Evolutionary conservation across 768 basidiomycete genomes (phyloP).

Genomic region (Rhodotorula diobovata): DNA sequence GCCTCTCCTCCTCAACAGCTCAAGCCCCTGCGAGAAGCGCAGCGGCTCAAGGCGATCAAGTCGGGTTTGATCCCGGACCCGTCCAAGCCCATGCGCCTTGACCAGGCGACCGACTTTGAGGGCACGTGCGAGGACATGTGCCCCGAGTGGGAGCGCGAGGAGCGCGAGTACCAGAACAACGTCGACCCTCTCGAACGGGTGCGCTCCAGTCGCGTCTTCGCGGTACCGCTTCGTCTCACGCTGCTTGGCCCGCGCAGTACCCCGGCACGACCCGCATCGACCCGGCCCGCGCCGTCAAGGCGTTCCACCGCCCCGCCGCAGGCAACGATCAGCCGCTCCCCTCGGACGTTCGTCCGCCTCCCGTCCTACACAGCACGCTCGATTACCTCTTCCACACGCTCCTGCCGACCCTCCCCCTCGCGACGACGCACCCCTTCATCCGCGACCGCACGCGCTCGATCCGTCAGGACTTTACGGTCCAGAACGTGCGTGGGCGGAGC

Average conservation of each 20-base stretch:
- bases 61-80: slow-evolving; percentile 88
- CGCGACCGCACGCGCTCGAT: slow-evolving; percentile 87
- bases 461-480: slow-evolving; percentile 90
- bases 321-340: slow-evolving; percentile 81
- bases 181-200: slow-evolving; percentile 81
- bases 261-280: slow-evolving; percentile 77
- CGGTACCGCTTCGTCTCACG: not conserved
- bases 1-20: slow-evolving; percentile 43
- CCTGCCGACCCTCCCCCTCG: slow-evolving; percentile 60
- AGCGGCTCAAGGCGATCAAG: slow-evolving; percentile 55
- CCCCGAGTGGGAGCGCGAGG: slow-evolving; percentile 84
- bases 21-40: slow-evolving; percentile 46
- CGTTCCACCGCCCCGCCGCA: slow-evolving; percentile 82
- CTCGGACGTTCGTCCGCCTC: slow-evolving; percentile 83
- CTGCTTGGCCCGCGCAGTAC: slow-evolving; percentile 50
- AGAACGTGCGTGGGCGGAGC: slow-evolving; percentile 67
- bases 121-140: slow-evolving; percentile 94
- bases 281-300: slow-evolving; percentile 82
- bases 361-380: slow-evolving; percentile 77
- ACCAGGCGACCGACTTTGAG: slow-evolving; percentile 85
- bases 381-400: slow-evolving; percentile 89
- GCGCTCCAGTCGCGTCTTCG: slow-evolving; percentile 46
- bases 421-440: slow-evolving; percentile 71
- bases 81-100: slow-evolving; percentile 67
- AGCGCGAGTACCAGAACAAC: slow-evolving; percentile 82